Conservation (phyloP, 441 rosid species). For the Pelargonium australe region DNA sequence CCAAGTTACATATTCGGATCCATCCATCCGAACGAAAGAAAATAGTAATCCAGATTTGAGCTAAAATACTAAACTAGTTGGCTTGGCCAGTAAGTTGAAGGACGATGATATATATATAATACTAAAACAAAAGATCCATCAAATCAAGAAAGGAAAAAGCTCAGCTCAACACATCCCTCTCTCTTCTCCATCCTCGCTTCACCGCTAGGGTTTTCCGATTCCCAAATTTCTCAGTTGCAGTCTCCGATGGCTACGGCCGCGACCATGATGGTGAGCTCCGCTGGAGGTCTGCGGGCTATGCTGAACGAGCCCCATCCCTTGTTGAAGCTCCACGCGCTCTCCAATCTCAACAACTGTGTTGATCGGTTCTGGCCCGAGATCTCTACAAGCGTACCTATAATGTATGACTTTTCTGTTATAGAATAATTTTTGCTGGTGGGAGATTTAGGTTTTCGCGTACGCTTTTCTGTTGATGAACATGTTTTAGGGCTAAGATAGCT, state of each 20-base stretch:
- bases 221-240: not conserved
- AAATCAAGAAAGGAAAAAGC: too few species aligned
- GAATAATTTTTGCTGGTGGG: not conserved
- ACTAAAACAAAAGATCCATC: too few species aligned
- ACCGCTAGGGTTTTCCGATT: constrained; percentile 7
- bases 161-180: too few species aligned
- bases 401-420: constrained; percentile 35
- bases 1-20: too few species aligned
- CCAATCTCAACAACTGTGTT: constrained; percentile 70
- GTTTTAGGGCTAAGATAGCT: not conserved
- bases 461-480: constrained; percentile 1
- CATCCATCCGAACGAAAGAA: too few species aligned
- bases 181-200: not conserved
- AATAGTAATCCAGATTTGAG: too few species aligned
- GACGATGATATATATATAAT: too few species aligned
- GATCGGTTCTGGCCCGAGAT: constrained; percentile 98
- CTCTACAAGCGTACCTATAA: constrained; percentile 90
- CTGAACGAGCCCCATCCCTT: constrained; percentile 76
- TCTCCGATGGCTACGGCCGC: constrained; percentile 38
- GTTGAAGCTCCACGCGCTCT: constrained; percentile 80
- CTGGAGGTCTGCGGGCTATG: constrained; percentile 90
- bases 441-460: not conserved
- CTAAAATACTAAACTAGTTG: too few species aligned
- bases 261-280: constrained; percentile 73
- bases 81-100: too few species aligned